Evolutionary conservation across 306 rosid genomes (phyloP), one percentile per base, ranked within the genome.

Genomic region (Biancaea sappan): DNA sequence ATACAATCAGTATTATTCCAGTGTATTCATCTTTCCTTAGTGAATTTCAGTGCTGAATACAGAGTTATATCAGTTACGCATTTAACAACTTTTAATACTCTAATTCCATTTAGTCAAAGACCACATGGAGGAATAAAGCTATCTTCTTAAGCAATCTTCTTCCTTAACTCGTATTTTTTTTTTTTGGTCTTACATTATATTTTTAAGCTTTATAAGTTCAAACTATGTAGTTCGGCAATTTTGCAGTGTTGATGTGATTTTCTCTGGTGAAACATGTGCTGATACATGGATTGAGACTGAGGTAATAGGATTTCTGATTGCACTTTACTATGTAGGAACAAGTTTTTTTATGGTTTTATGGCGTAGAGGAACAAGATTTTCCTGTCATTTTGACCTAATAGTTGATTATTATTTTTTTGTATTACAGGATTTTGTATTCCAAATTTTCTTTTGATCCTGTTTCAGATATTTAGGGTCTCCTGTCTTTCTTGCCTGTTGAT

Each of bases 271-370:
- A 64, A 19, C 96, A 40, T 87, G 94, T 84, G 98, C 98, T 63
- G 98, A 91, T 91, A 82, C 94, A 16, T 94, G 98, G 98, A 94
- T 94, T 78, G 97, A 89, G 76, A 91, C 72, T 78, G 98, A 94
- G 97, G 98, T 94, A 79, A 74, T 59, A 28, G 57, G 69, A 18
- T 69, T 84, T 63, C 58, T 11, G 21, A 54, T 25, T 26, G 60
- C 24, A 79, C 8, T 67, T 73, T 67, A 7, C 43, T 34, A 7
- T 40, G n/a, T n/a, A n/a, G n/a, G 40, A 59, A 12, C 66, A 40
- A 29, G 16, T 22, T 10, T 71, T 16, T 47, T 13, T 57, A 47
- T 56, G 75, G 41, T 48, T 43, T 61, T 46, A 21, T 53, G 50
- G 77, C 46, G 32, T 10, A 24, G 24, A 54, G 40, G 60, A 26